Evolutionary conservation across 306 rosid species (phyloP).

Genomic region (Quercus cerris): DNA sequence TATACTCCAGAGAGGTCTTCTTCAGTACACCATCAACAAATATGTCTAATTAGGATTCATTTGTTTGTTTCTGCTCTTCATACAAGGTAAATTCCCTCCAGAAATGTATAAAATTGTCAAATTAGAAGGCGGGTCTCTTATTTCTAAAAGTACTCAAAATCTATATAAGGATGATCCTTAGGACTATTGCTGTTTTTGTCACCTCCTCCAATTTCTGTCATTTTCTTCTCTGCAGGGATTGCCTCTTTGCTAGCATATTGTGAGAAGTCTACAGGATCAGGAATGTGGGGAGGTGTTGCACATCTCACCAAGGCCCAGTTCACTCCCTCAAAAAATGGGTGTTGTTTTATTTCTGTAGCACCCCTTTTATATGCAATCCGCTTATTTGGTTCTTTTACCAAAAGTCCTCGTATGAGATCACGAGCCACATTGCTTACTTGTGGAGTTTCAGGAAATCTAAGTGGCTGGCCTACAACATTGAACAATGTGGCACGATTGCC

Average conservation of each 20-base stretch:
- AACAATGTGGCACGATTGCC: constrained; percentile 80
- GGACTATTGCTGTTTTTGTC: neutral
- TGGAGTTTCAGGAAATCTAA: constrained; percentile 72
- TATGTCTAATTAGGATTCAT: neutral
- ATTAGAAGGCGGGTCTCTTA: neutral
- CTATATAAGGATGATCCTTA: constrained; percentile 30
- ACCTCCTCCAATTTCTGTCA: neutral
- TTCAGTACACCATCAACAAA: neutral
- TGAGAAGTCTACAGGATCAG: constrained; percentile 65
- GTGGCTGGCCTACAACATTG: constrained; percentile 83
- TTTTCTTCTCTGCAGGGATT: constrained; percentile 20
- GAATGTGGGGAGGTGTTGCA: constrained; percentile 75
- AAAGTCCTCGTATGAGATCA: constrained; percentile 74
- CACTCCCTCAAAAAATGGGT: constrained; percentile 88
- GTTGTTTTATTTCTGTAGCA: constrained; percentile 84
- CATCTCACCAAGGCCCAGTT: constrained; percentile 93
- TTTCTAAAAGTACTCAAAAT: constrained; percentile 48
- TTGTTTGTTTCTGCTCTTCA: constrained; percentile 17
- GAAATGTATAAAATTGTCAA: neutral
- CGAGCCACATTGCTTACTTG: constrained; percentile 57
- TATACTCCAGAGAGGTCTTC: neutral
- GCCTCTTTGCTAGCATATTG: constrained; percentile 50
- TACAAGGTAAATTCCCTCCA: constrained; percentile 11
- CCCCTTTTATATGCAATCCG: constrained; percentile 84
- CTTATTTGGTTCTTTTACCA: constrained; percentile 78